These are phyloP conservation scores for Nephelium lappaceum DNA, from an alignment of 345 rosid genomes.

Conservation along the genomic window DNA sequence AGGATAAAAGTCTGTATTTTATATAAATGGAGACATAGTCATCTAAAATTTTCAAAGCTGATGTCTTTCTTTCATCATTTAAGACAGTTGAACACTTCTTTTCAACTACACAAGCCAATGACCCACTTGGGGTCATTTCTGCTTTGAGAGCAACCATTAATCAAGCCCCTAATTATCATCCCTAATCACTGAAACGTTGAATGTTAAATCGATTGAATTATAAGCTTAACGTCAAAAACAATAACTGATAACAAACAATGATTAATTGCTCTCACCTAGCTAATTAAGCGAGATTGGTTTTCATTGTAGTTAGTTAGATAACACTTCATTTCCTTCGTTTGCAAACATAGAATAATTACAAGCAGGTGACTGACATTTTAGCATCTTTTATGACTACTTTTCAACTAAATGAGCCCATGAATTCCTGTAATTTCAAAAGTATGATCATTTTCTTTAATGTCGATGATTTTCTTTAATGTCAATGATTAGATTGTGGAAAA, in stretches of 20 bases:
- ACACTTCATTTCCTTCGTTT: not conserved
- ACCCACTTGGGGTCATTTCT: not conserved
- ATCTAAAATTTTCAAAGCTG: not conserved
- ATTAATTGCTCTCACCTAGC: not conserved
- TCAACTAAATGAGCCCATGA: constrained; percentile 12
- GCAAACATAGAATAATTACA: not conserved
- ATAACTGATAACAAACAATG: not conserved
- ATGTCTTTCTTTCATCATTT: not conserved
- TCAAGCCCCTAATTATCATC: not conserved
- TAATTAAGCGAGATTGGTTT: not conserved
- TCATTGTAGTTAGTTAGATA: not conserved
- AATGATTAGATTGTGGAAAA: not conserved
- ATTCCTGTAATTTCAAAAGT: no score
- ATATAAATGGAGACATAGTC: not conserved
- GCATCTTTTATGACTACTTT: not conserved
- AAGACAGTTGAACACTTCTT: no score
- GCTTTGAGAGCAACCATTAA: not conserved
- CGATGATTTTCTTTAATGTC: constrained; percentile 2
- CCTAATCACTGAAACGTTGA: not conserved
- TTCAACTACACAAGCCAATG: not conserved
- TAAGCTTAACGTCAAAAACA: not conserved
- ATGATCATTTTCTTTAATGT: no score
- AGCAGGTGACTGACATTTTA: not conserved
- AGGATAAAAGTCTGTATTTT: no score
- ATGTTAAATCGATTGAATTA: not conserved